These are phyloP conservation scores for Suillus discolor DNA, from an alignment of 768 basidiomycete species.

Conservation along the genomic window DNA sequence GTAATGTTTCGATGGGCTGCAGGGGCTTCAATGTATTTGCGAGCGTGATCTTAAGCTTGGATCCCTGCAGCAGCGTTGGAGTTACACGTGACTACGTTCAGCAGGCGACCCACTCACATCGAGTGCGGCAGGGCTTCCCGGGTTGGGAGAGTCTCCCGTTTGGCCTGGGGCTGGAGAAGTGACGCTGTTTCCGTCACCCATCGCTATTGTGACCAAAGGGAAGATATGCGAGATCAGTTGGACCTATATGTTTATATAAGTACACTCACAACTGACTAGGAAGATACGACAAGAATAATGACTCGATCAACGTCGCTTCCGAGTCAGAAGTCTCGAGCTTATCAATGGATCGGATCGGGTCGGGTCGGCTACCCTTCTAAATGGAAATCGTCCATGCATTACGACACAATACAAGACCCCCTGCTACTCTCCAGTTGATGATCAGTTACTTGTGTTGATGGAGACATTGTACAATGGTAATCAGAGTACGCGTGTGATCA, in stretches of 20 bases:
- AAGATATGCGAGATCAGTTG: neutral
- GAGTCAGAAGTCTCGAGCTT: neutral
- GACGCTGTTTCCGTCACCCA: neutral
- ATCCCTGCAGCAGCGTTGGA: slow-evolving; percentile 42
- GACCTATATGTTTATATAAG: neutral
- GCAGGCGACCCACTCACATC: slow-evolving; percentile 20
- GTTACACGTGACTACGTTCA: neutral
- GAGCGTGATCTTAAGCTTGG: slow-evolving; percentile 51
- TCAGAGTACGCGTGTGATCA: too few relatives aligned
- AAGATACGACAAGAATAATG: neutral
- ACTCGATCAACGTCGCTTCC: neutral
- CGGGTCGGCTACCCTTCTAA: neutral
- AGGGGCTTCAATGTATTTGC: slow-evolving; percentile 53
- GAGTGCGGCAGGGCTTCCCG: slow-evolving; percentile 8
- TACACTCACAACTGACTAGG: neutral
- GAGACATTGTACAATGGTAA: too few relatives aligned
- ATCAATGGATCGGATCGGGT: neutral
- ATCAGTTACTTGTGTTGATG: too few relatives aligned
- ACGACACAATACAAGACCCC: neutral
- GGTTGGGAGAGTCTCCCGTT: neutral
- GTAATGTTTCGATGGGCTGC: slow-evolving; percentile 46
- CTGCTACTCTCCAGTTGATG: neutral
- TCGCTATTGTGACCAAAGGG: neutral
- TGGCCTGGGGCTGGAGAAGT: neutral
- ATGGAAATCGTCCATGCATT: slow-evolving; percentile 22